Evolutionary conservation across 805 yeast species (phyloP).

Genomic region (Saturnispora sekii): DNA sequence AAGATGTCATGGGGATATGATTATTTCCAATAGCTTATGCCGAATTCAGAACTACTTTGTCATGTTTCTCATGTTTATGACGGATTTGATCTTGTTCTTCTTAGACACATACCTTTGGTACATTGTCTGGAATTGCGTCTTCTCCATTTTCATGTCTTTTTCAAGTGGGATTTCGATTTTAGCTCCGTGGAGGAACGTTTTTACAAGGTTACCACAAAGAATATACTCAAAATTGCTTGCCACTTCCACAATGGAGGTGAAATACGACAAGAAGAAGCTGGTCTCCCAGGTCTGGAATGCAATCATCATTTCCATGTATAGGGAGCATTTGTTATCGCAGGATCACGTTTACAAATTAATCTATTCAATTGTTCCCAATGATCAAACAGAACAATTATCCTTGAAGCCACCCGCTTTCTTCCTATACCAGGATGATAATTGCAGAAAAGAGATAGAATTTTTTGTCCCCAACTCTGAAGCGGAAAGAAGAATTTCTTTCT

Average conservation of each 20-base stretch:
- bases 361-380: conserved; percentile 39
- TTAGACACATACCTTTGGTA: conserved; percentile 52
- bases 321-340: conserved; percentile 42
- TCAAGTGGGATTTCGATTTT: conserved; percentile 44
- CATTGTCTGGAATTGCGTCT: conserved; percentile 43
- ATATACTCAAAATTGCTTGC: conserved; percentile 39
- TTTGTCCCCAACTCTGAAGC: conserved; percentile 40
- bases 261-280: conserved; percentile 30
- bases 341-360: conserved; percentile 34
- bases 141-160: conserved; percentile 40
- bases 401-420: conserved; percentile 38
- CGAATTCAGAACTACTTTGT: conserved; percentile 33
- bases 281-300: conserved; percentile 48
- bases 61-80: conserved; percentile 31
- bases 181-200: conserved; percentile 52
- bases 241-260: conserved; percentile 36
- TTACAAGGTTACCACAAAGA: conserved; percentile 40
- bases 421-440: conserved; percentile 38
- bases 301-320: conserved; percentile 41
- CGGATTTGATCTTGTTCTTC: conserved; percentile 42
- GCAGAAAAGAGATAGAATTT: conserved; percentile 29
- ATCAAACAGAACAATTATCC: conserved; percentile 30
- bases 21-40: conserved; percentile 35
- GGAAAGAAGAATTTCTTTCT: conserved; percentile 41
- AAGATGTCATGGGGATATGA: conserved; percentile 35